Conservation (phyloP, 345 rosid genomes). For the Rhizophora mangle region DNA sequence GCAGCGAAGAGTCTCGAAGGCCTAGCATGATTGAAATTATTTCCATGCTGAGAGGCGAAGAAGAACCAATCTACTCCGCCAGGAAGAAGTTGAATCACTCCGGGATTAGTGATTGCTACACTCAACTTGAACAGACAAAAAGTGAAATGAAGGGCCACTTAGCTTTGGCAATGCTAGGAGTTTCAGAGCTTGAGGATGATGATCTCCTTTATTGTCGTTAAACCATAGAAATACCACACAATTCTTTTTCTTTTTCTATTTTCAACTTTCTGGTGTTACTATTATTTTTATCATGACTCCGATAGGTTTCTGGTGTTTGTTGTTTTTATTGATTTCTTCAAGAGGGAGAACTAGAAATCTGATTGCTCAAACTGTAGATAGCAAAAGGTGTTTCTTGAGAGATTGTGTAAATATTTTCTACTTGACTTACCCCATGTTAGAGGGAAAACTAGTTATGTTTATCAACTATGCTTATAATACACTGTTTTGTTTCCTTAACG, state of each 20-base stretch:
- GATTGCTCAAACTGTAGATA: conserved; percentile 34
- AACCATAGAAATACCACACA: conserved; percentile 8
- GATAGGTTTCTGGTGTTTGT: too few relatives aligned
- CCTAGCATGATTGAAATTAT: conserved; percentile 58
- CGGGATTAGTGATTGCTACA: conserved; percentile 56
- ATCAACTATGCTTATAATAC: too few relatives aligned
- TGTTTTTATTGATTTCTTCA: conserved; percentile 18
- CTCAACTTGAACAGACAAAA: conserved; percentile 56
- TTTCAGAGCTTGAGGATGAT: conserved; percentile 63
- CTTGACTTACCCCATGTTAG: conserved; percentile 1
- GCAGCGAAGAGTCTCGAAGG: conserved; percentile 66
- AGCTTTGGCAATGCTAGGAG: conserved; percentile 87
- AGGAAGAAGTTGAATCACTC: conserved; percentile 52
- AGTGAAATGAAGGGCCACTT: conserved; percentile 81
- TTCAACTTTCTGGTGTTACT: background rate
- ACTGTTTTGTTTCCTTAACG: too few relatives aligned
- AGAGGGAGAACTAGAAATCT: conserved; percentile 17
- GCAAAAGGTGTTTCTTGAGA: conserved; percentile 17
- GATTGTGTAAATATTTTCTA: conserved; percentile 34
- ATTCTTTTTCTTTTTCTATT: background rate
- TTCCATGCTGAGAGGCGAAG: conserved; percentile 59
- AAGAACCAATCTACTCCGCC: conserved; percentile 31
- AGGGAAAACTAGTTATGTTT: conserved; percentile 9
- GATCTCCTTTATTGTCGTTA: conserved; percentile 56
- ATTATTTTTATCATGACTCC: too few relatives aligned